Percentiles rank a stretch among this genome's conserved stretches.
Evolutionary conservation across 306 rosid species (phyloP).

Genomic region (Cucumis cinereus): DNA sequence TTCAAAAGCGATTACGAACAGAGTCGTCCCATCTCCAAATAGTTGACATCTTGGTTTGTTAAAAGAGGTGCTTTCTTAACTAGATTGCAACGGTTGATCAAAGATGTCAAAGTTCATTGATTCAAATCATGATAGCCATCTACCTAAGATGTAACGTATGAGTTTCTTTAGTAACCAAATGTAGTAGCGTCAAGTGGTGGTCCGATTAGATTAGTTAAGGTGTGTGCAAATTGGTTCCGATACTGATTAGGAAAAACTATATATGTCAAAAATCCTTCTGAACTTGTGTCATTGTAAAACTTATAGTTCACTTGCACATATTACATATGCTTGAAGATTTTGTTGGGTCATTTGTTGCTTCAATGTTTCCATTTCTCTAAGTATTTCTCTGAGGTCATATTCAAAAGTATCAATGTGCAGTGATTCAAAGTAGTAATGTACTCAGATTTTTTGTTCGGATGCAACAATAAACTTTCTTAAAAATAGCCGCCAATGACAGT

Average conservation of each 20-base stretch:
- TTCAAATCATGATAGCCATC: too few species aligned
- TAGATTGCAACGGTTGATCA: constrained; percentile 4
- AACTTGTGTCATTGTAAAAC: too few species aligned
- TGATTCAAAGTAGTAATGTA: not conserved
- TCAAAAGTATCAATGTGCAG: not conserved
- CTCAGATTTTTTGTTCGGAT: not conserved
- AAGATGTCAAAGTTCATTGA: not conserved
- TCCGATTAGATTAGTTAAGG: too few species aligned
- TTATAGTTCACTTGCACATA: not conserved
- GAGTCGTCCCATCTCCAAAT: too few species aligned
- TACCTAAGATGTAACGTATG: too few species aligned
- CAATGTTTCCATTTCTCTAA: not conserved
- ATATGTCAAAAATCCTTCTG: too few species aligned
- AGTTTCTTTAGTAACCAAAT: too few species aligned
- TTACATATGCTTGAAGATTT: not conserved
- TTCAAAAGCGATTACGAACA: not conserved
- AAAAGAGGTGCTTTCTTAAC: not conserved
- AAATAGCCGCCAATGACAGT: not conserved
- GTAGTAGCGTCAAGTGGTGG: too few species aligned
- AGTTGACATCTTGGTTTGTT: too few species aligned
- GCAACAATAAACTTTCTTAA: not conserved
- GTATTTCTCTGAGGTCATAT: not conserved
- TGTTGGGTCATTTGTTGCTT: not conserved
- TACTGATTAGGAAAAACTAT: too few species aligned
- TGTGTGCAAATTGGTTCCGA: too few species aligned